Evolutionary conservation across 352 stramenopile species (phyloP).

Genomic region (Phytophthora fragariaefolia): DNA sequence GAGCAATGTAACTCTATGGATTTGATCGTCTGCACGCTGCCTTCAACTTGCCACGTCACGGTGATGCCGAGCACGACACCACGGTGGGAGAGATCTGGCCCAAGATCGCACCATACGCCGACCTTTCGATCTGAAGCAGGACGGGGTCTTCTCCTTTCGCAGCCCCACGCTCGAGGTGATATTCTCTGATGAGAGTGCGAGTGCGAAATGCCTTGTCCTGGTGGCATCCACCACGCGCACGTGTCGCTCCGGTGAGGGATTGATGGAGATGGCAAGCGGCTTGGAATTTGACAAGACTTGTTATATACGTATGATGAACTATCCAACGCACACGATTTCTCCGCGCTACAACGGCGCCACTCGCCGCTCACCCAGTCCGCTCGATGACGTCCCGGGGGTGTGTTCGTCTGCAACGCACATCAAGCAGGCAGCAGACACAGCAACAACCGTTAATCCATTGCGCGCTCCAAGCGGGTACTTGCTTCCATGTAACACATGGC

Average conservation of each 20-base stretch:
- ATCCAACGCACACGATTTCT: slow-evolving; percentile 20
- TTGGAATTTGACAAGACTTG: slow-evolving; percentile 13
- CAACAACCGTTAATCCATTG: slow-evolving; percentile 25
- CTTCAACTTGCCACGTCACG: slow-evolving; percentile 6
- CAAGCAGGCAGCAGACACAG: slow-evolving; percentile 16
- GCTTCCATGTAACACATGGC: slow-evolving; percentile 13
- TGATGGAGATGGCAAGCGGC: neutral
- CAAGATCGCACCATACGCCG: neutral
- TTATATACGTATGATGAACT: slow-evolving; percentile 32
- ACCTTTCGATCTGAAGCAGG: slow-evolving; percentile 17
- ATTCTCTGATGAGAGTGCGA: neutral
- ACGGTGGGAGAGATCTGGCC: neutral
- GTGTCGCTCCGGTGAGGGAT: slow-evolving; percentile 5
- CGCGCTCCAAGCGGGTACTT: slow-evolving; percentile 16
- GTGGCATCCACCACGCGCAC: slow-evolving; percentile 21
- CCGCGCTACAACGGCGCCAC: neutral
- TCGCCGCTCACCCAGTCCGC: slow-evolving; percentile 23
- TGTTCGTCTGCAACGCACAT: slow-evolving; percentile 36
- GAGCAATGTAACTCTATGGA: slow-evolving; percentile 17
- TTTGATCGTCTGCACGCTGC: slow-evolving; percentile 6
- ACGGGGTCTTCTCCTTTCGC: neutral
- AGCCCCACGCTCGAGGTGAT: neutral
- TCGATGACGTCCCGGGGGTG: slow-evolving; percentile 37
- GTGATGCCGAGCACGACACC: neutral
- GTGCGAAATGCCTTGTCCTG: slow-evolving; percentile 3